A percentile compares a stretch with the other conserved stretches of the same genome.
phyloP scores from a whole-genome alignment of 2,329 filamentous ascomycete genomes.

The Sphaerulina vaccinii region DNA sequence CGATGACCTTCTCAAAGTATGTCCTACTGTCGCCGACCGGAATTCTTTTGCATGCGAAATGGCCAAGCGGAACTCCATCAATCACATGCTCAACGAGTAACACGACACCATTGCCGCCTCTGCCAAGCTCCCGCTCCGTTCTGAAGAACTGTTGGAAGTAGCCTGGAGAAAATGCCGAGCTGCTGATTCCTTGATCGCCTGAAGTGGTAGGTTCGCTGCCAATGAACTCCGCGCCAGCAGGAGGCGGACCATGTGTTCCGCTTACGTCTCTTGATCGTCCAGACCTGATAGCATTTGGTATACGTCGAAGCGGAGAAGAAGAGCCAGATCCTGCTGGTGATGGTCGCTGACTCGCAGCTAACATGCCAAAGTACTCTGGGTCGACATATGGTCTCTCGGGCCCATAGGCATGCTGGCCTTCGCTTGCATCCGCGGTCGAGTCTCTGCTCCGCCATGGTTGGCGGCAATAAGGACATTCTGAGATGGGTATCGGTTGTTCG shows the following conservation, averaged over 20 bases:
- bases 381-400: slow-evolving; percentile 68
- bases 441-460: slow-evolving; percentile 57
- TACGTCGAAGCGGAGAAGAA: slow-evolving; percentile 40
- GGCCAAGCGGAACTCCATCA: slow-evolving; percentile 80
- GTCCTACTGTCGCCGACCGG: slow-evolving; percentile 86
- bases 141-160: slow-evolving; percentile 94
- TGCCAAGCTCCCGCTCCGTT: slow-evolving; percentile 80
- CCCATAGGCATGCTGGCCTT: slow-evolving; percentile 42
- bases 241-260: slow-evolving; percentile 42
- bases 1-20: slow-evolving; percentile 91
- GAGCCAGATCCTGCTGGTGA: slow-evolving; percentile 48
- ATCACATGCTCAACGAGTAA: slow-evolving; percentile 90
- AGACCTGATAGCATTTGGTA: slow-evolving; percentile 41
- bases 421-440: slow-evolving; percentile 34
- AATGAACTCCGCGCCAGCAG: slow-evolving; percentile 52
- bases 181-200: slow-evolving; percentile 68
- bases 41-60: slow-evolving; percentile 95
- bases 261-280: slow-evolving; percentile 36
- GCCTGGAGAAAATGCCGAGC: slow-evolving; percentile 82
- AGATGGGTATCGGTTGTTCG: slow-evolving; percentile 54
- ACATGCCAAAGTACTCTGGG: slow-evolving; percentile 93
- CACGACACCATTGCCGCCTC: slow-evolving; percentile 92
- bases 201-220: slow-evolving; percentile 44
- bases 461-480: slow-evolving; percentile 89
- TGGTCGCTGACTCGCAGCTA: slow-evolving; percentile 56